Conservation (phyloP, 192 early-diverging fungal species). For the Backusella liffmaniae region DNA sequence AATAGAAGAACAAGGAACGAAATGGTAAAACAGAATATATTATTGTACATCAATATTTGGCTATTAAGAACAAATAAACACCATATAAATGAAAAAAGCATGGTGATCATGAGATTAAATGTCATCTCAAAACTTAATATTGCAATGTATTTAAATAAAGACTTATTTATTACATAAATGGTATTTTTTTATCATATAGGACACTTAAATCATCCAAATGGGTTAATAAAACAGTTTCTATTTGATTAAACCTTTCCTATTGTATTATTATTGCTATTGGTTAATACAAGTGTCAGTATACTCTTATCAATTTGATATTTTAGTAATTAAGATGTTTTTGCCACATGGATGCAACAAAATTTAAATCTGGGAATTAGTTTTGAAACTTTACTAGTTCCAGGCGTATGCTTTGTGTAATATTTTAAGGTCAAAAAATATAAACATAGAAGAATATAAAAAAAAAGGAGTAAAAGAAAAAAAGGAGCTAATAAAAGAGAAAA, state of each 20-base stretch:
- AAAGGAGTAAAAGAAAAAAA: constrained; percentile 1
- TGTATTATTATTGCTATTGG: background rate
- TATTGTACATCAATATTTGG: background rate
- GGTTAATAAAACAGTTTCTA: background rate
- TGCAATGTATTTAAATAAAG: background rate
- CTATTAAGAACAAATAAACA: constrained; percentile 1
- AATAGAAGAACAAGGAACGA: background rate
- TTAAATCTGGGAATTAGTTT: constrained; percentile 4
- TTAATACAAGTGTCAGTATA: background rate
- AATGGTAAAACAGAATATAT: background rate
- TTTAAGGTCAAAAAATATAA: background rate
- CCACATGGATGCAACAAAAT: background rate
- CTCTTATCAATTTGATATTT: background rate
- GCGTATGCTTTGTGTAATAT: background rate
- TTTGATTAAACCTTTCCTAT: background rate
- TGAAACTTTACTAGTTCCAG: constrained; percentile 2
- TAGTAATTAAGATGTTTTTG: background rate
- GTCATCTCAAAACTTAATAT: constrained; percentile 5
- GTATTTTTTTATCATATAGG: background rate
- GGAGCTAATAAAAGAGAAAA: background rate
- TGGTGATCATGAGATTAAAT: constrained; percentile 5
- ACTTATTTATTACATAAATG: background rate
- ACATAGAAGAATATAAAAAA: background rate
- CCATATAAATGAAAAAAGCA: constrained; percentile 6
- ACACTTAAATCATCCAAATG: background rate